Evolutionary conservation across 495 filamentous ascomycete species (phyloP).

Genomic region (Penicillium odoratum): DNA sequence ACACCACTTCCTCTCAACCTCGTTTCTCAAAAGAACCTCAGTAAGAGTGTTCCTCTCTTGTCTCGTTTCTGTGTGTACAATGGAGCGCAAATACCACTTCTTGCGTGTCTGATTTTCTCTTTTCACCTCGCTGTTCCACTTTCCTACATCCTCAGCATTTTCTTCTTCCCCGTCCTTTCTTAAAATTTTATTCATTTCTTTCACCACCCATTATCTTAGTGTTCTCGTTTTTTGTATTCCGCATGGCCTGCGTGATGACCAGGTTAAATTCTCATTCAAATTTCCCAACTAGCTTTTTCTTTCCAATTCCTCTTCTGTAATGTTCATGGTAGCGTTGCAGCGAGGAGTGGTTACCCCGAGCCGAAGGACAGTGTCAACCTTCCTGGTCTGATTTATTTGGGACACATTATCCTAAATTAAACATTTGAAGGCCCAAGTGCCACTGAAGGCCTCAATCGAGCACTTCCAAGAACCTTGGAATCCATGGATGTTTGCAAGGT

Average conservation of each 20-base stretch:
- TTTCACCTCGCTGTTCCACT: conserved; percentile 10
- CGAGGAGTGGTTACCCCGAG: too few species aligned
- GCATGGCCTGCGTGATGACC: conserved; percentile 25
- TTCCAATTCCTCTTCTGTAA: conserved; percentile 15
- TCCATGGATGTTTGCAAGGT: too few species aligned
- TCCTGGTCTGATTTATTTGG: too few species aligned
- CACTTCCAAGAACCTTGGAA: too few species aligned
- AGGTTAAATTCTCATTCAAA: conserved; percentile 15
- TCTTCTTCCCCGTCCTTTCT: conserved; percentile 23
- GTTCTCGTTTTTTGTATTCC: conserved; percentile 16
- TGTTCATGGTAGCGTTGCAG: conserved; percentile 13
- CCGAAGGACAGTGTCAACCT: too few species aligned
- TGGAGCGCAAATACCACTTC: conserved; percentile 52
- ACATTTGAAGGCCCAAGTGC: too few species aligned
- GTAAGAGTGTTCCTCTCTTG: conserved; percentile 11
- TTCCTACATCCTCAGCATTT: conserved; percentile 17
- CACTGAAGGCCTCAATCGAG: too few species aligned
- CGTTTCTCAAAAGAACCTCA: conserved; percentile 8
- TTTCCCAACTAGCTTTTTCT: not conserved
- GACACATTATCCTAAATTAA: not conserved
- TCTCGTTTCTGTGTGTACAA: conserved; percentile 40
- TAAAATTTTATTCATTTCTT: conserved; percentile 28
- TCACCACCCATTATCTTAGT: conserved; percentile 5
- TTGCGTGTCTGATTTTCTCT: conserved; percentile 28
- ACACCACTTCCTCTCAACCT: conserved; percentile 4